Base-by-base conservation (phyloP, 2,329 filamentous ascomycete genomes). In the Claviceps sp. region DNA sequence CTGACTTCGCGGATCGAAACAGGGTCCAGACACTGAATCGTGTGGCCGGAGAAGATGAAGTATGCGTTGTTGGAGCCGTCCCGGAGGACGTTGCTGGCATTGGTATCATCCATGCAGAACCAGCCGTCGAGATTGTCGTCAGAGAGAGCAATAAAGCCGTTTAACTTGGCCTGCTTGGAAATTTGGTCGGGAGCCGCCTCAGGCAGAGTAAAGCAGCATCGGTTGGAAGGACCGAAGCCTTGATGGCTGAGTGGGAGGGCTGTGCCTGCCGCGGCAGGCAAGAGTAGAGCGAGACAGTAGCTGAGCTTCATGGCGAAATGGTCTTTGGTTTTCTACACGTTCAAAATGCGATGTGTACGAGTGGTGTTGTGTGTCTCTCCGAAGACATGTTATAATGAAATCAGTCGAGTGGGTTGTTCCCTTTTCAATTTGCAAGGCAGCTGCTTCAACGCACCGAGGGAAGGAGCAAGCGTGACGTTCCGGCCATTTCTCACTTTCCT, bases 121-220 rank as follows among this genome's bases (percentile, higher is more conserved):
- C 62, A 64, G 22, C 63, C 64, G 0, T 58, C 50, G 1, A 59
- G 53, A 5, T 59, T 53, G 45, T 47, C 55, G 2, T 57, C 58
- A 16, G 59, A 56, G 26, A 68, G 54, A 47, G 62, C 61, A 22
- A 66, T 51, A 43, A 57, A 56, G 45, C 64, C 64, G 19, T 52
- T 56, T n/a, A 41, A 10, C 7, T 52, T 50, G 43, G 61, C 56
- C 54, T 68, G 60, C 54, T 62, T 60, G 26, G 65, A 55, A 22
- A 57, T 53, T 14, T 57, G 56, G 19, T 59, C 56, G 24, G 54
- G 57, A 42, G 57, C 50, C 16, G 56, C 52, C 14, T 66, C 62
- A 30, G 58, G 58, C 19, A 68, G 56, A 10, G 59, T 58, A 55
- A 68, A 68, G 56, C 65, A 68, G 54, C 65, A 68, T 34, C 57